Evolutionary conservation across 148 eudicot genomes (phyloP).

Genomic region (Chenopodium quinoa): DNA sequence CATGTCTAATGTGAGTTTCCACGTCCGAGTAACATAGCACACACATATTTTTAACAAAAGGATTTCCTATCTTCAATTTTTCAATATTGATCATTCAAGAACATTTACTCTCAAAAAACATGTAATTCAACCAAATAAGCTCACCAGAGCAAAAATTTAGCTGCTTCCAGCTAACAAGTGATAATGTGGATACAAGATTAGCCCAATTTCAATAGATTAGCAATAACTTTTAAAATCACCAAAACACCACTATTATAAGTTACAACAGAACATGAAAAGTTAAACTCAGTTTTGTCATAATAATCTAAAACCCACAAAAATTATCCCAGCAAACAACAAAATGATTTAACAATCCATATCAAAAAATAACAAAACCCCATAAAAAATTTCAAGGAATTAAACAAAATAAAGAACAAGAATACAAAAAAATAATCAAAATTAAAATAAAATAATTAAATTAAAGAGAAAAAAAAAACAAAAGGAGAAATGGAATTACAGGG

Average conservation of each 20-base stretch:
- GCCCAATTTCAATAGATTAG: not conserved
- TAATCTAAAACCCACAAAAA: constrained; percentile 3
- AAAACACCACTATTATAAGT: not conserved
- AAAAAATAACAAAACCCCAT: not conserved
- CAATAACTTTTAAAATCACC: not conserved
- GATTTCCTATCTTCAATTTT: no score
- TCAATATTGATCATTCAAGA: not conserved
- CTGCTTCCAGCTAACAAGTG: not conserved
- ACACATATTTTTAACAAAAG: no score
- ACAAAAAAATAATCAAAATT: not conserved
- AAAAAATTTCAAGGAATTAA: not conserved
- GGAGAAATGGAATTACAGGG: constrained; percentile 51
- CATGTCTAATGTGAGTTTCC: no score
- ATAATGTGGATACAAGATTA: not conserved
- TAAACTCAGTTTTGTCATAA: not conserved
- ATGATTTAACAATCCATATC: not conserved
- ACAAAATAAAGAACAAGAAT: not conserved
- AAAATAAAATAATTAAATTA: not conserved
- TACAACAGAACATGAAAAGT: not conserved
- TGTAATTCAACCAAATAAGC: not conserved
- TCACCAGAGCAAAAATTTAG: not conserved
- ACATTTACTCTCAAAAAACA: not conserved
- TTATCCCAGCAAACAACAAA: not conserved
- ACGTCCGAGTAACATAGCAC: no score
- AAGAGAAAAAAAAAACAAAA: not conserved